Percentiles rank a stretch among this genome's conserved stretches.
These are phyloP conservation scores for Starmerella khaoyaiensis DNA, from an alignment of 805 yeast genomes.

Conservation along the genomic window DNA sequence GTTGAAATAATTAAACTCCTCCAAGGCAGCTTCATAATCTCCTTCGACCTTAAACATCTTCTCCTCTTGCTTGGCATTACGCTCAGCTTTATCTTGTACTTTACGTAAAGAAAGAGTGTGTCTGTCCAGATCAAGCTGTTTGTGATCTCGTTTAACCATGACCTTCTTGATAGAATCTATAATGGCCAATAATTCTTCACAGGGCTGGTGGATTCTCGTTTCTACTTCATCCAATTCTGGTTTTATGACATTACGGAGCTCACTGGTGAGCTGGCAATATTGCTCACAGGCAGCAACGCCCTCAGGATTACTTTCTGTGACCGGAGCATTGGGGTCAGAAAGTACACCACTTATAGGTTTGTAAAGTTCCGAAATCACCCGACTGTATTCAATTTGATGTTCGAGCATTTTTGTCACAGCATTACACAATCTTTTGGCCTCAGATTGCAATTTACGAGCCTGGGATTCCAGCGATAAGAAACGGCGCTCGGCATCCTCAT, in stretches of 20 bases:
- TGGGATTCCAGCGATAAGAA: conserved; percentile 84
- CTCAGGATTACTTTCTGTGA: conserved; percentile 90
- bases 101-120: conserved; percentile 57
- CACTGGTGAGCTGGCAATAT: conserved; percentile 76
- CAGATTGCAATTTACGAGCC: conserved; percentile 79
- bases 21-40: conserved; percentile 78
- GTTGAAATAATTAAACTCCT: conserved; percentile 91
- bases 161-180: conserved; percentile 77
- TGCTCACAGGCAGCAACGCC: conserved; percentile 92
- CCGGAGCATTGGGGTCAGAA: conserved; percentile 74
- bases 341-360: conserved; percentile 89
- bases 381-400: conserved; percentile 90
- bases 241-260: conserved; percentile 68
- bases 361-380: conserved; percentile 88
- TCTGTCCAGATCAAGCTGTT: conserved; percentile 86
- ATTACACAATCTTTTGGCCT: conserved; percentile 74
- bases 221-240: conserved; percentile 92
- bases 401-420: conserved; percentile 90
- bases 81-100: conserved; percentile 69
- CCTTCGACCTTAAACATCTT: conserved; percentile 78
- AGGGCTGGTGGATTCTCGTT: conserved; percentile 76
- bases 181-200: conserved; percentile 75
- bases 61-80: conserved; percentile 82
- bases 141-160: conserved; percentile 92
- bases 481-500: conserved; percentile 89